Base-by-base conservation (phyloP, 2,329 filamentous ascomycete genomes). In the Karstenula rhodostoma region DNA sequence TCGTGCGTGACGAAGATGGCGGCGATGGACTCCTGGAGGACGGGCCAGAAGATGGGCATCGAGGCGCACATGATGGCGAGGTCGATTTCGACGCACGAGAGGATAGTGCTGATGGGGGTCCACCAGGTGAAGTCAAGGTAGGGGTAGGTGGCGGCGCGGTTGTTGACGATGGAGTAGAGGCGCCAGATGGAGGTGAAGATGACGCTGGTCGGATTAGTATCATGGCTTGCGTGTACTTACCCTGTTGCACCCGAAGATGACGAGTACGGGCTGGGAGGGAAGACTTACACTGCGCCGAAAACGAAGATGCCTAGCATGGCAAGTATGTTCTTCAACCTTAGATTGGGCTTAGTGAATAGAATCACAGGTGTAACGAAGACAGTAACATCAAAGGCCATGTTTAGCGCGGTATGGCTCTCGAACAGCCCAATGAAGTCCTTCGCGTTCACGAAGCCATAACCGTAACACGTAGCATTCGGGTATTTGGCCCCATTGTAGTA, bases 21-120 rank as follows among this genome's bases (percentile, higher is more conserved):
- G 17, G 62, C 52, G 32, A 74, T 46, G 3, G 69, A 69, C 42
- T 65, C 62, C 27, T 71, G 65, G 51, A 77, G 61, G 9, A 75
- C 59, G 3, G 75, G 75, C 74, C 74, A 77, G 67, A 77, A 77
- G 43, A 77, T 73, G 9, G 75, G 75, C 56, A 77, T 73, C 4
- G 71, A 74, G 17, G 75, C 74, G 61, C 72, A 74, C 35, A 73
- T 71, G 35, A 77, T 71, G 27, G 74, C 75, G 23, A 76, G 60
- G 25, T 76, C 64, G 61, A 76, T 69, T 37, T 77, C 75, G 52
- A 76, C 67, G 42, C 67, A 70, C 12, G 74, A 71, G 1, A 76
- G 62, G 19, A 76, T 57, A 40, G 73, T 68, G 47, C 63, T 60
- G n/a, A 63, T 51, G 9, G 72, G 70, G 1, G 71, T 56, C 62